Conservation (phyloP, 2,329 filamentous ascomycete species). For the Chrysoporthe cubensis region DNA sequence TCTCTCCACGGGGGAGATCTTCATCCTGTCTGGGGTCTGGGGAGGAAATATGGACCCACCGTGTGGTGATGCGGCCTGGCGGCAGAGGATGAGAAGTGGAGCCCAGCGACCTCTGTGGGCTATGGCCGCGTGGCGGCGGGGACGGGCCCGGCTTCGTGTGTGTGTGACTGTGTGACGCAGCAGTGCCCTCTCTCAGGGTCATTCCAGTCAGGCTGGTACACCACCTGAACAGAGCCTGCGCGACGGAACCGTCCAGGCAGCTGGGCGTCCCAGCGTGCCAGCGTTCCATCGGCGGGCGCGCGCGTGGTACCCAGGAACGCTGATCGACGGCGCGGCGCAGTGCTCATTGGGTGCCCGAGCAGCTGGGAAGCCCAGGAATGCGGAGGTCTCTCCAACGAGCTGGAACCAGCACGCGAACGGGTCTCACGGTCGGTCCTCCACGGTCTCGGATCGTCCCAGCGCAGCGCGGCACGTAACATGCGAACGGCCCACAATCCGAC, state of each 20-base stretch:
- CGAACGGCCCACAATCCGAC: background rate
- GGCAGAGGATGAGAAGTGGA: background rate
- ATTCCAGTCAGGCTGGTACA: background rate
- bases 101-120: background rate
- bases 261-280: background rate
- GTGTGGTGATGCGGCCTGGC: background rate
- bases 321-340: background rate
- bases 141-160: background rate
- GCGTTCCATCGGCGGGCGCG: background rate
- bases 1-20: slow-evolving; percentile 4
- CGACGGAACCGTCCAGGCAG: background rate
- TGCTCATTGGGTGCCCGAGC: background rate
- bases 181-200: no score
- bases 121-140: slow-evolving; percentile 1
- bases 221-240: background rate
- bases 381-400: background rate
- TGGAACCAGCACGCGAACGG: slow-evolving; percentile 3
- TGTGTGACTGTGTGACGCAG: background rate
- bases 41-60: slow-evolving; percentile 3
- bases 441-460: background rate
- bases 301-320: background rate
- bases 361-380: slow-evolving; percentile 4
- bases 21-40: background rate
- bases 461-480: background rate
- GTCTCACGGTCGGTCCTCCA: background rate